Base-by-base conservation (phyloP, 345 rosid species). In the Melaleuca alternifolia region DNA sequence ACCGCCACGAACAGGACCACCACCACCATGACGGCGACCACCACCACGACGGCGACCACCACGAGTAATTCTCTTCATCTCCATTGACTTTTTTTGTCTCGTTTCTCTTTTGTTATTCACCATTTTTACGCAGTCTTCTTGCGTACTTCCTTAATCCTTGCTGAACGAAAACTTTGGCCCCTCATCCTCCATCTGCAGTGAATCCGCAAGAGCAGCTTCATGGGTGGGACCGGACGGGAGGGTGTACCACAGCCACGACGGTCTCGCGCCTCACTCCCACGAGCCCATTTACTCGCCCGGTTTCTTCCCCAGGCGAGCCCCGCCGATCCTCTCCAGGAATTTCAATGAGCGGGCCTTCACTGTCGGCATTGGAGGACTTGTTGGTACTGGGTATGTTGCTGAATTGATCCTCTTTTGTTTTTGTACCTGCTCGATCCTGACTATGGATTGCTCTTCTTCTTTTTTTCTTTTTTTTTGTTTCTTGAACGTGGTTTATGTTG, bases 271-370 rank as follows among this genome's bases (percentile, higher is more conserved):
- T 10, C 99, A 96, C 88, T 96, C 99, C 16, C 99, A 97, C 82
- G 99, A 96, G 92, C 99, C 99, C 79, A 97, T 97, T 24, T 97
- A 96, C 94, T 95, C 99, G 28, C 99, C 99, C 84, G 99, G 99
- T 54, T 97, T 85, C 93, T 96, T 96, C 90, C 93, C 93, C 87
- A 92, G 95, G 89, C 91, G 99, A 90, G 99, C 99, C 89, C 99
- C 90, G 12, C 99, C 98, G 9, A 91, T 96, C 85, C 71, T 90
- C 54, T 86, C 89, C 83, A 93, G 99, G 87, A 92, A 94, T 91
- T 96, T 96, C 90, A 92, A 87, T 61, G 99, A 97, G 91, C 90
- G 99, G 89, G 99, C 99, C 83, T 96, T 97, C 88, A 97, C 98
- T 50, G 92, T 96, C 85, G 99, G 99, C 71, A 97, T 97, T 84